Evolutionary conservation across 805 yeast genomes (phyloP).

Genomic region (Helenozyma baotianmanensis): DNA sequence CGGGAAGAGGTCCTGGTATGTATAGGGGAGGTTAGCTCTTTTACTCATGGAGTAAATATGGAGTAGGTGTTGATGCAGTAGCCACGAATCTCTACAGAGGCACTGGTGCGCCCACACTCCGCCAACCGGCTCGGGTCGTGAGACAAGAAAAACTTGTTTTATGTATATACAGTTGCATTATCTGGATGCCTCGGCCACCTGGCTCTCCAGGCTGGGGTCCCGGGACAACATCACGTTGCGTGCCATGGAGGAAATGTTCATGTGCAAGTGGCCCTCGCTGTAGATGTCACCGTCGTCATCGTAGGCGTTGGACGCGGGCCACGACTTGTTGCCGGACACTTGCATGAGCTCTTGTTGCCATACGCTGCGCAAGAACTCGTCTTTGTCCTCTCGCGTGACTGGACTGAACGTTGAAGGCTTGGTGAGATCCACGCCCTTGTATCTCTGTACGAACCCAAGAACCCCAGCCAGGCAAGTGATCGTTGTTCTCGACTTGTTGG

Average conservation of each 20-base stretch:
- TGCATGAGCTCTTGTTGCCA: constrained; percentile 3
- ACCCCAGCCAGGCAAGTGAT: constrained; percentile 5
- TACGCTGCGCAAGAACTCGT: constrained; percentile 1
- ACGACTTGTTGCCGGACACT: background rate
- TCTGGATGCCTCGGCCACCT: too few relatives aligned
- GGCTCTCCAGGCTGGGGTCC: too few relatives aligned
- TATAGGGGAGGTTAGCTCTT: constrained; percentile 37
- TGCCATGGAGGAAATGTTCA: constrained; percentile 2
- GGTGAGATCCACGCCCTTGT: background rate
- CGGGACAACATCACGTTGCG: constrained; percentile 2
- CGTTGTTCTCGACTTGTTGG: background rate
- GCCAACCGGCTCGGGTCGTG: too few relatives aligned
- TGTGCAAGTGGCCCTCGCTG: background rate
- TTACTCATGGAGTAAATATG: constrained; percentile 40
- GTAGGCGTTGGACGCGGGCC: background rate
- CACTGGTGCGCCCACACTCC: too few relatives aligned
- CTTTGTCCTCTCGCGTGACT: constrained; percentile 3
- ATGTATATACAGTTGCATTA: too few relatives aligned
- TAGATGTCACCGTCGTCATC: constrained; percentile 2
- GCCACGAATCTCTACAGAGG: too few relatives aligned
- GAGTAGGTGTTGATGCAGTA: constrained; percentile 93
- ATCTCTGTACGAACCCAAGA: constrained; percentile 2
- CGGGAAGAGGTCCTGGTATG: constrained; percentile 41
- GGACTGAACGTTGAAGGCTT: too few relatives aligned
- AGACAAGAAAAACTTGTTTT: too few relatives aligned